phyloP scores from a whole-genome alignment of 345 rosid species.

The Schrenkiella parvula region DNA sequence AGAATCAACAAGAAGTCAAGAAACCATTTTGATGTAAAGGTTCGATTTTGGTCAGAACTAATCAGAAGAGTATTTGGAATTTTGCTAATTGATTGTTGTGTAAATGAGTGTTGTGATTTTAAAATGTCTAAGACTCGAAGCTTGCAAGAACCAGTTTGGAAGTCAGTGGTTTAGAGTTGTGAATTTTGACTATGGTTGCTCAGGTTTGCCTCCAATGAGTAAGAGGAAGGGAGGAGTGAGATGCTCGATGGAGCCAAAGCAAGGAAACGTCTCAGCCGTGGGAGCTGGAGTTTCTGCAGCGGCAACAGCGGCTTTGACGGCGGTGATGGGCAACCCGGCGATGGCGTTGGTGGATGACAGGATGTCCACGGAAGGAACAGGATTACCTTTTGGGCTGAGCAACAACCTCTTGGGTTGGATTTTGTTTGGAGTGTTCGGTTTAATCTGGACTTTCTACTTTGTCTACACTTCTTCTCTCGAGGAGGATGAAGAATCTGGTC shows the following conservation, averaged over 20 bases:
- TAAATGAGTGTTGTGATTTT: not conserved
- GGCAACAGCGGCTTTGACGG: constrained; percentile 50
- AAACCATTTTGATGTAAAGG: not conserved
- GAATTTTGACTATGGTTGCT: not conserved
- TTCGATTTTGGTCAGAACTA: not conserved
- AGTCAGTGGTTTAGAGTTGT: not conserved
- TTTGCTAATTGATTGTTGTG: constrained; percentile 4
- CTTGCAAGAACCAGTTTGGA: not conserved
- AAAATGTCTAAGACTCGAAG: not conserved
- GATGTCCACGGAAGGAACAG: constrained; percentile 82
- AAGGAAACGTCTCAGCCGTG: constrained; percentile 23
- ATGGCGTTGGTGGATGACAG: constrained; percentile 92
- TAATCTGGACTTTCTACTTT: constrained; percentile 77
- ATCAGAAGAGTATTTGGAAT: not conserved
- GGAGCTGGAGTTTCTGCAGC: constrained; percentile 42
- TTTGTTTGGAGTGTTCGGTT: constrained; percentile 72
- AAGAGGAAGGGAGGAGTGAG: constrained; percentile 53
- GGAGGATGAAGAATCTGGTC: constrained; percentile 88
- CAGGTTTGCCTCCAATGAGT: constrained; percentile 64
- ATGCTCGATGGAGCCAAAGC: constrained; percentile 45
- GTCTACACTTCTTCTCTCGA: constrained; percentile 59
- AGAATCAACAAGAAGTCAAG: constrained; percentile 2
- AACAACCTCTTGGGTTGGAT: constrained; percentile 96
- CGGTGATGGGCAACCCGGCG: constrained; percentile 63
- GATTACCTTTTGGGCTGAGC: constrained; percentile 91